phyloP scores from a whole-genome alignment of 1,284 basidiomycete species.

The Neolentinus lepideus region DNA sequence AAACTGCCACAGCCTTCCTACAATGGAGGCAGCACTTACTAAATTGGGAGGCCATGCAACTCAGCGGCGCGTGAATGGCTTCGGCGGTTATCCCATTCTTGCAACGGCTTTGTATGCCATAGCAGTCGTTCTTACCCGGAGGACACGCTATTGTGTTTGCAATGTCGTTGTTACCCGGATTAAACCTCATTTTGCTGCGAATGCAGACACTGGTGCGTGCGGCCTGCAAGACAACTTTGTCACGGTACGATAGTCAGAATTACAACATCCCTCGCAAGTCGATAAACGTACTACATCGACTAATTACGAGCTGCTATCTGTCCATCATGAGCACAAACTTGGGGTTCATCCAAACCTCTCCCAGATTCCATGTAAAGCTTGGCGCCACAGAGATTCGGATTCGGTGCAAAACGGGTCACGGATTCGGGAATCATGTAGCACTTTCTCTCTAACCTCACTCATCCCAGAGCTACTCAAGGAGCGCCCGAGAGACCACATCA shows the following conservation, averaged over 20 bases:
- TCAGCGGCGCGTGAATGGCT: no score
- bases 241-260: no score
- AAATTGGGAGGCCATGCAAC: background rate
- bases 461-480: background rate
- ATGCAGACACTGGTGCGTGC: no score
- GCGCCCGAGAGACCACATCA: constrained; percentile 23
- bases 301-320: no score
- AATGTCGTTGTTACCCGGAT: no score
- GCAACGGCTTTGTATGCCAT: background rate
- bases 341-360: no score
- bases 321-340: no score
- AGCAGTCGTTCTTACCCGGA: background rate
- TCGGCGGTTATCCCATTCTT: background rate
- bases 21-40: background rate
- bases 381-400: background rate
- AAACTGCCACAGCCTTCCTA: background rate
- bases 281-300: no score
- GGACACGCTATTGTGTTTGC: background rate
- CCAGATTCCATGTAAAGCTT: background rate
- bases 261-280: no score
- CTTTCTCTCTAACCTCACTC: background rate
- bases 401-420: background rate
- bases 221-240: no score
- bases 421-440: background rate
- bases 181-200: no score